Evolutionary conservation across 345 rosid species (phyloP).

Genomic region (Gossypioides kirkii): DNA sequence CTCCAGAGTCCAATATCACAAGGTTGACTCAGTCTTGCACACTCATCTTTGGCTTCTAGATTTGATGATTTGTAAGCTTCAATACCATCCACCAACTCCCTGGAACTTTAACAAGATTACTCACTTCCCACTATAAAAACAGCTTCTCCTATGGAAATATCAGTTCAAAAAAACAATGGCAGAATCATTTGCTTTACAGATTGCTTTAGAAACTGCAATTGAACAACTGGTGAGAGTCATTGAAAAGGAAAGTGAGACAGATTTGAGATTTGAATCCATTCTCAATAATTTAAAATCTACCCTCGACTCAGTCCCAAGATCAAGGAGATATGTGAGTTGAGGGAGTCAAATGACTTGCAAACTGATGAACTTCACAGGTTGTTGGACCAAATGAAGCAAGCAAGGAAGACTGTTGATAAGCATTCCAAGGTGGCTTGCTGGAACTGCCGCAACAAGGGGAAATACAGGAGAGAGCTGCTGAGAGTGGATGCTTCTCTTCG

Average conservation of each 20-base stretch:
- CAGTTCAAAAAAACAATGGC: not conserved
- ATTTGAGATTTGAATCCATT: not conserved
- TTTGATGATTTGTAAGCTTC: not conserved
- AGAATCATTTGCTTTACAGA: not conserved
- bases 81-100: not conserved
- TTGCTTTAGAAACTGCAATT: not conserved
- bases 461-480: not conserved
- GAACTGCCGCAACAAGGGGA: not conserved
- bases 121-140: too few relatives aligned
- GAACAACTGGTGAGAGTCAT: not conserved
- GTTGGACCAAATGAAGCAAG: not conserved
- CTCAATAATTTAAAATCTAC: not conserved
- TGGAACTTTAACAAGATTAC: too few relatives aligned
- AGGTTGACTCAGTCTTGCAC: too few relatives aligned
- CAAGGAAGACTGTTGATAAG: not conserved
- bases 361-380: not conserved
- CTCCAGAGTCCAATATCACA: too few relatives aligned
- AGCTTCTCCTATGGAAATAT: not conserved
- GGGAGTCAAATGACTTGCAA: not conserved
- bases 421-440: not conserved
- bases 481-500: not conserved
- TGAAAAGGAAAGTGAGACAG: not conserved
- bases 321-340: not conserved
- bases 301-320: not conserved
- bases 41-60: not conserved